Evolutionary conservation across 2,329 filamentous ascomycete genomes (phyloP).

Genomic region (Fusarium begoniae): DNA sequence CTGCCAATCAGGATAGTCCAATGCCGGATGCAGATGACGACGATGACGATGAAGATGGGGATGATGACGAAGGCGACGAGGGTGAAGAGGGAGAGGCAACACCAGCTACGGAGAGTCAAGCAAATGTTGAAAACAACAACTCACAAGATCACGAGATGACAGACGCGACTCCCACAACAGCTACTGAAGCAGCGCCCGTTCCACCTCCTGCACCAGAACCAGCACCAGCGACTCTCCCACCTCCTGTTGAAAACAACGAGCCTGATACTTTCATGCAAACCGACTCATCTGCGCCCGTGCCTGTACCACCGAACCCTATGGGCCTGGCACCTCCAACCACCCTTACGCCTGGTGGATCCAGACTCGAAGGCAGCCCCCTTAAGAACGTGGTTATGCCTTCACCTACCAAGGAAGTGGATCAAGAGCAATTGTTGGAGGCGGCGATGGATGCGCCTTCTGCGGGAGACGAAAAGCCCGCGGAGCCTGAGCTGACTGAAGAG

Average conservation of each 20-base stretch:
- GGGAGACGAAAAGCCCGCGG: neutral
- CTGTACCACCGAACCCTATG: conserved; percentile 44
- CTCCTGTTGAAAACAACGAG: conserved; percentile 30
- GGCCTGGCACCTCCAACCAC: conserved; percentile 44
- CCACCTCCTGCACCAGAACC: conserved; percentile 8
- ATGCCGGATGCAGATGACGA: conserved; percentile 63
- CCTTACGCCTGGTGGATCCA: conserved; percentile 45
- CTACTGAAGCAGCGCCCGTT: conserved; percentile 23
- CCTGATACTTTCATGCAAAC: conserved; percentile 41
- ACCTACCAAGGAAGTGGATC: conserved; percentile 49
- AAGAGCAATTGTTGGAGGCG: conserved; percentile 11
- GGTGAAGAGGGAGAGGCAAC: conserved; percentile 57
- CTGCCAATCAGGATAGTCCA: conserved; percentile 59
- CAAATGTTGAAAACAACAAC: conserved; percentile 45
- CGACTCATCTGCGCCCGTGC: conserved; percentile 31
- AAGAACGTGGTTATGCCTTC: conserved; percentile 62
- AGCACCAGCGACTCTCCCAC: neutral
- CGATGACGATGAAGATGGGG: conserved; percentile 59
- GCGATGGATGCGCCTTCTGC: conserved; percentile 1
- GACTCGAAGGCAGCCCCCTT: conserved; percentile 60
- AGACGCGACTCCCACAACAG: conserved; percentile 46
- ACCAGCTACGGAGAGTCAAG: conserved; percentile 38
- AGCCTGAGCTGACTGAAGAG: conserved; percentile 13
- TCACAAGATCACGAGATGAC: conserved; percentile 51
- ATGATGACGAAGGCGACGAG: conserved; percentile 58